Evolutionary conservation across 306 rosid genomes (phyloP).

Genomic region (peach (Prunus persica)): DNA sequence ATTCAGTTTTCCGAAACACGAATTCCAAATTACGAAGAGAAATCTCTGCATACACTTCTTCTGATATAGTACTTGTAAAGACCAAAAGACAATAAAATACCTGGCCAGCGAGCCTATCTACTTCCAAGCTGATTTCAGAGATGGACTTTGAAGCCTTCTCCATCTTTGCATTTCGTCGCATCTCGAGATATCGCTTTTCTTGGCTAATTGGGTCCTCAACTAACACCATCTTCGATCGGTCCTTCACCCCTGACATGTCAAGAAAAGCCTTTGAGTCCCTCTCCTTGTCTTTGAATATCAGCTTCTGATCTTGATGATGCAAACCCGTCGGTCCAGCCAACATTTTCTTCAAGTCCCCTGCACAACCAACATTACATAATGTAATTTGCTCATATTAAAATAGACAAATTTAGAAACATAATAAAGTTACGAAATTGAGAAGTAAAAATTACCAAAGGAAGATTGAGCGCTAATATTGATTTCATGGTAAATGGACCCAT

Average conservation of each 20-base stretch:
- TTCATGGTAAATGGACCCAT: slow-evolving; percentile 75
- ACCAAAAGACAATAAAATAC: slow-evolving; percentile 27
- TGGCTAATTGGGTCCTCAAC: slow-evolving; percentile 89
- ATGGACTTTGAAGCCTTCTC: slow-evolving; percentile 83
- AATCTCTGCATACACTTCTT: neutral
- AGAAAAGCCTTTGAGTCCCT: slow-evolving; percentile 91
- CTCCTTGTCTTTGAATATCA: slow-evolving; percentile 78
- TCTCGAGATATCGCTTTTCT: slow-evolving; percentile 72
- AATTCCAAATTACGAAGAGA: neutral
- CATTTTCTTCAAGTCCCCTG: slow-evolving; percentile 94
- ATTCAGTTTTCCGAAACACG: slow-evolving; percentile 20
- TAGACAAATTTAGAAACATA: neutral
- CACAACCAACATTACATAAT: neutral
- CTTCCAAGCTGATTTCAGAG: slow-evolving; percentile 85
- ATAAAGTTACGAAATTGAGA: neutral
- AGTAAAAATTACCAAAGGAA: slow-evolving; percentile 58
- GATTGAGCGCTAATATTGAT: slow-evolving; percentile 77
- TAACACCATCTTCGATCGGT: slow-evolving; percentile 71
- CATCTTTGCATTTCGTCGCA: slow-evolving; percentile 79
- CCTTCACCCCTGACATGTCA: slow-evolving; percentile 75
- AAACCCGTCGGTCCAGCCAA: slow-evolving; percentile 79
- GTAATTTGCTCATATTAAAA: neutral
- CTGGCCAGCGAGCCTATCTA: slow-evolving; percentile 82
- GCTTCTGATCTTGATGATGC: slow-evolving; percentile 89
- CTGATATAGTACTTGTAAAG: neutral